phyloP scores from a whole-genome alignment of 2,329 filamentous ascomycete species.

The Sporothrix protearum region DNA sequence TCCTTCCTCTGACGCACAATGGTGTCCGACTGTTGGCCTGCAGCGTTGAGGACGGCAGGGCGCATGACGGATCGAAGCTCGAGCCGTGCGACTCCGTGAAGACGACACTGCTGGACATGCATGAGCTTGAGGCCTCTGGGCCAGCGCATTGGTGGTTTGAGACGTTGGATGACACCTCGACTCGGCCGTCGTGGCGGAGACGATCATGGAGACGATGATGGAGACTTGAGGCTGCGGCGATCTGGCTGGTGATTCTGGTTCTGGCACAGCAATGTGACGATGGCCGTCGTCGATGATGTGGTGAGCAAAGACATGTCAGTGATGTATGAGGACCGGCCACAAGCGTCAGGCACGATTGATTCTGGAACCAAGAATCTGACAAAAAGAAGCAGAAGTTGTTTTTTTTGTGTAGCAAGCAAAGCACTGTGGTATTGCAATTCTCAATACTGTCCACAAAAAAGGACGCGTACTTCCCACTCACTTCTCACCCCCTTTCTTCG shows the following conservation, averaged over 20 bases:
- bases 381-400: not conserved
- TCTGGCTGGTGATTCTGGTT: not conserved
- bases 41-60: constrained; percentile 12
- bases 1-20: no score
- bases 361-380: not conserved
- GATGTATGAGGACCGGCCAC: not conserved
- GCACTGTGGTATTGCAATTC: not conserved
- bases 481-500: not conserved
- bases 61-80: constrained; percentile 14
- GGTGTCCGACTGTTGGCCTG: no score
- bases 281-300: constrained; percentile 4
- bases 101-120: not conserved
- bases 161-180: not conserved
- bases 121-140: not conserved
- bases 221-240: not conserved
- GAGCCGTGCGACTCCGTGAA: not conserved
- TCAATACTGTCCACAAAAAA: not conserved
- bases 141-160: not conserved
- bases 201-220: not conserved
- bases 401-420: not conserved
- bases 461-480: not conserved
- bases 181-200: not conserved
- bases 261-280: not conserved
- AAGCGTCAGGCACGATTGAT: not conserved
- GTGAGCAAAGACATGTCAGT: not conserved